Evolutionary conservation across 2,329 filamentous ascomycete species (phyloP).

Genomic region (Hymenoscyphus albidus): DNA sequence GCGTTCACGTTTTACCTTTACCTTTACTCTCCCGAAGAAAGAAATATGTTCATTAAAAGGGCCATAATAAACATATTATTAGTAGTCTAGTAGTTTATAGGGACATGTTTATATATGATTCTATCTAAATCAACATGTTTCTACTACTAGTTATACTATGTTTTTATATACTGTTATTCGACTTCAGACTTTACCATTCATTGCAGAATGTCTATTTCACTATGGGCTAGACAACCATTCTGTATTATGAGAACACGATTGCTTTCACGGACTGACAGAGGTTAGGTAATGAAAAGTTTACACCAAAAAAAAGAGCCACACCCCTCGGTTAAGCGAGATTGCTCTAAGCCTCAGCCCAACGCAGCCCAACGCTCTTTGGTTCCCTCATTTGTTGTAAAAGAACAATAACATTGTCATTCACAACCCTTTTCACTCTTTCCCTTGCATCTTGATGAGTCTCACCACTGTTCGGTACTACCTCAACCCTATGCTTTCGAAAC

Average conservation of each 20-base stretch:
- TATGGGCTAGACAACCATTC: background rate
- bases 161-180: background rate
- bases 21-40: too few species aligned
- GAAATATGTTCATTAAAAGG: too few species aligned
- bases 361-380: slow-evolving; percentile 5
- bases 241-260: background rate
- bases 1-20: too few species aligned
- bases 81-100: too few species aligned
- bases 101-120: too few species aligned
- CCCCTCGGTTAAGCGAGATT: background rate
- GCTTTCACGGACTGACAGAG: background rate
- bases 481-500: slow-evolving; percentile 14
- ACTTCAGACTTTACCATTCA: background rate
- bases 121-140: too few species aligned
- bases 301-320: background rate
- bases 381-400: slow-evolving; percentile 10
- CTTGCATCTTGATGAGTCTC: background rate
- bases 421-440: slow-evolving; percentile 4
- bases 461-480: slow-evolving; percentile 8
- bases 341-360: background rate
- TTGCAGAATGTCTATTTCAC: background rate
- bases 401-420: slow-evolving; percentile 9
- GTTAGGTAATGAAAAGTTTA: background rate
- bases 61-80: too few species aligned
- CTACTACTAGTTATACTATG: too few species aligned